Evolutionary conservation across 2,329 filamentous ascomycete species (phyloP).

Genomic region (Exophiala oligosperma): DNA sequence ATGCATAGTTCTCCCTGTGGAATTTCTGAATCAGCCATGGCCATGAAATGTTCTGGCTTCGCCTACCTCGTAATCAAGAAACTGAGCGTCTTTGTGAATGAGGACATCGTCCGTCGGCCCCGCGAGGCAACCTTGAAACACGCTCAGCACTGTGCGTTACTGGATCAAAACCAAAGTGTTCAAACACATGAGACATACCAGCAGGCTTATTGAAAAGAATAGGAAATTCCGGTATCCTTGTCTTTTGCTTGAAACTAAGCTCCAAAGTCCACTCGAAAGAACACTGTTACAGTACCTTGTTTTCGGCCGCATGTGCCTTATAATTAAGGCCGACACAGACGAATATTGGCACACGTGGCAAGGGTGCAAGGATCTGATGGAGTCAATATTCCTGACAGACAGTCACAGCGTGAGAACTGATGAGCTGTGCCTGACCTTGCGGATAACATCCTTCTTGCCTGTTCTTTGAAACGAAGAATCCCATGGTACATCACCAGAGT

Average conservation of each 20-base stretch:
- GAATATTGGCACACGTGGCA: background rate
- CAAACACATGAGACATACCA: background rate
- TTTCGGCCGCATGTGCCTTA: background rate
- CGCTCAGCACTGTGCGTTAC: too few relatives aligned
- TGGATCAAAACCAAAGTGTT: too few relatives aligned
- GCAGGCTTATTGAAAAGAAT: slow-evolving; percentile 1
- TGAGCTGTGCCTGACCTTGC: too few relatives aligned
- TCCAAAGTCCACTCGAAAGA: too few relatives aligned
- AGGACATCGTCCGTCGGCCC: background rate
- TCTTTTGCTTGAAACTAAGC: background rate
- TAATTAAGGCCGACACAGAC: background rate
- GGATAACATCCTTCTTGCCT: too few relatives aligned
- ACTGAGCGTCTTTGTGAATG: slow-evolving; percentile 2
- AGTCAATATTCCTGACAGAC: too few relatives aligned
- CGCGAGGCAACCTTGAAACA: background rate
- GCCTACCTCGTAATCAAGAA: slow-evolving; percentile 1
- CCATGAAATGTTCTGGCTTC: too few relatives aligned
- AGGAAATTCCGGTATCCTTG: background rate
- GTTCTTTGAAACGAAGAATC: too few relatives aligned
- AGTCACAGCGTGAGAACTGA: too few relatives aligned
- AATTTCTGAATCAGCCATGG: too few relatives aligned
- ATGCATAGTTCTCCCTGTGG: too few relatives aligned
- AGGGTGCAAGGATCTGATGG: background rate
- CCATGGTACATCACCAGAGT: too few relatives aligned
- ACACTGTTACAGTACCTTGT: background rate